phyloP scores from a whole-genome alignment of 495 filamentous ascomycete species.

The Aspergillus indologenus region DNA sequence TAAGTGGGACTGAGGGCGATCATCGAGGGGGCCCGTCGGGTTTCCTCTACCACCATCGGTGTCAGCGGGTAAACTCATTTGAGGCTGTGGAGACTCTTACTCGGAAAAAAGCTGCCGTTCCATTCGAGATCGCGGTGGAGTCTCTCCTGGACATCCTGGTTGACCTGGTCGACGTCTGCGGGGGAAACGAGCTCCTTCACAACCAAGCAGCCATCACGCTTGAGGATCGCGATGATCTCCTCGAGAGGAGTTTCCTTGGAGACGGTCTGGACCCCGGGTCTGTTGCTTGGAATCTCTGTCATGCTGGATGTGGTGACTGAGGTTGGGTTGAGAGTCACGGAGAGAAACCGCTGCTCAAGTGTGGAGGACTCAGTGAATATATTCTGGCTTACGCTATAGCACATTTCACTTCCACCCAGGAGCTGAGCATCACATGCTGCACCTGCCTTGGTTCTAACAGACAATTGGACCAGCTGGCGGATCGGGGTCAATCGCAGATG shows the following conservation, averaged over 20 bases:
- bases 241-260: slow-evolving; percentile 9
- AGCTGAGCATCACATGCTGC: not conserved
- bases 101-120: slow-evolving; percentile 16
- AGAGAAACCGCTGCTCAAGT: too few relatives aligned
- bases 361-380: not conserved
- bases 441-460: not conserved
- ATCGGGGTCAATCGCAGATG: not conserved
- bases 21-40: slow-evolving; percentile 21
- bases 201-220: slow-evolving; percentile 16
- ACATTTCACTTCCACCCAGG: not conserved
- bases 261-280: slow-evolving; percentile 51
- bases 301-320: slow-evolving; percentile 24
- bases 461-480: not conserved
- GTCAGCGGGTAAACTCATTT: not conserved
- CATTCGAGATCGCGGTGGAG: slow-evolving; percentile 14
- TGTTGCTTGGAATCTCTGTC: slow-evolving; percentile 61
- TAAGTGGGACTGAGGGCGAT: slow-evolving; percentile 26
- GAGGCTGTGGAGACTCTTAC: not conserved
- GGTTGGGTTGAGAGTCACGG: not conserved
- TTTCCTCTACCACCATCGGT: slow-evolving; percentile 15
- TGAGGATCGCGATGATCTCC: slow-evolving; percentile 10
- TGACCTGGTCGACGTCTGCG: slow-evolving; percentile 10
- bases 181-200: slow-evolving; percentile 6
- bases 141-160: slow-evolving; percentile 9
- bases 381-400: not conserved